Conservation (phyloP, 176 grass and related monocot genomes). For the Ananas comosus region DNA sequence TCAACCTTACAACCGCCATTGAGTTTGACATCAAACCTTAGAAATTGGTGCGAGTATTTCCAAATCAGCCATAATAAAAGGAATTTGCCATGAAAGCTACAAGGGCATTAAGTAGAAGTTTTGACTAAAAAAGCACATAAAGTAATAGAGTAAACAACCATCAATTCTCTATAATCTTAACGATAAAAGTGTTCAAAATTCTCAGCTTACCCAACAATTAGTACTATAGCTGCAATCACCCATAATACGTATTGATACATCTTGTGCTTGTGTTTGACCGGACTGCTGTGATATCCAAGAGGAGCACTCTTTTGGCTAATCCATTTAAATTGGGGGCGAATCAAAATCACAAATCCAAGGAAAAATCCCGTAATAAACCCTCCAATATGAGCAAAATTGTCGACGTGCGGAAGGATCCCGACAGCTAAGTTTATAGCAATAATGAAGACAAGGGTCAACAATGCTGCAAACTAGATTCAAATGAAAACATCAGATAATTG, state of each 20-base stretch:
- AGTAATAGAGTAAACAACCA: no score
- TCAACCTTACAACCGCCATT: no score
- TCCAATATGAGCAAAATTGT: conserved; percentile 96
- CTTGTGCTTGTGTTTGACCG: conserved; percentile 65
- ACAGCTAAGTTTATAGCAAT: conserved; percentile 72
- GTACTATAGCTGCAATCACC: conserved; percentile 35
- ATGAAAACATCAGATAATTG: conserved; percentile 6
- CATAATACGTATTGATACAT: conserved; percentile 64
- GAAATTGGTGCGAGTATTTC: no score
- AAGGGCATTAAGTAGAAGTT: no score
- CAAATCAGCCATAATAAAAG: not conserved
- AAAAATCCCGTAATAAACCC: conserved; percentile 79
- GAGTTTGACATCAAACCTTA: no score
- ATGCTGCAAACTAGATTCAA: conserved; percentile 50
- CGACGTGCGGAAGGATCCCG: conserved; percentile 77
- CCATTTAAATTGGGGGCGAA: conserved; percentile 70
- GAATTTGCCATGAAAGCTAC: not conserved
- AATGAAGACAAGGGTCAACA: conserved; percentile 62
- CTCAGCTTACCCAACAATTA: conserved; percentile 47
- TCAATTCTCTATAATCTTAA: no score
- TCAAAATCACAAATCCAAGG: conserved; percentile 86
- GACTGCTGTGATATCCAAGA: conserved; percentile 36
- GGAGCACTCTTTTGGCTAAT: conserved; percentile 72
- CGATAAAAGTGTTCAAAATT: not conserved
- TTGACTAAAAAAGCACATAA: no score